A percentile compares a stretch with the other conserved stretches of the same genome.
These are phyloP conservation scores for Solanum rostratum DNA, from an alignment of 257 asterid genomes.

Conservation along the genomic window DNA sequence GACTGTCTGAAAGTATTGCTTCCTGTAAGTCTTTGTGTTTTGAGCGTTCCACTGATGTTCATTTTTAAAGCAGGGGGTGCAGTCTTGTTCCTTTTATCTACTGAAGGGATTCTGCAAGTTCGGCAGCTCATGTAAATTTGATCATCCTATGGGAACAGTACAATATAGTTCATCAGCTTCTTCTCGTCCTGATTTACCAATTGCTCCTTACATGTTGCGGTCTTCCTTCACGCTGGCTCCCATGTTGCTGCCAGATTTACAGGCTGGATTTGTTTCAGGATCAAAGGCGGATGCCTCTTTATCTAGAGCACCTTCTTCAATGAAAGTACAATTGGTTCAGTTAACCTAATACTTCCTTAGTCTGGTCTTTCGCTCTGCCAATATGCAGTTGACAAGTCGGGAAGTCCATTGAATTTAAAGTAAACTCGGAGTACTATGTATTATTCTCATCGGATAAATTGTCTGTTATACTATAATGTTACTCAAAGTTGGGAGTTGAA, in stretches of 20 bases:
- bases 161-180: slow-evolving; percentile 33
- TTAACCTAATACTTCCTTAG: slow-evolving; percentile 11
- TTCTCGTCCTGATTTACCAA: slow-evolving; percentile 52
- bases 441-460: background rate
- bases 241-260: slow-evolving; percentile 34
- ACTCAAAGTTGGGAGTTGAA: background rate
- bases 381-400: slow-evolving; percentile 8
- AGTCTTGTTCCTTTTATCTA: slow-evolving; percentile 74
- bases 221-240: slow-evolving; percentile 16
- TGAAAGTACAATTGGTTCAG: slow-evolving; percentile 18
- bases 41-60: background rate
- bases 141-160: slow-evolving; percentile 55
- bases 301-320: slow-evolving; percentile 13
- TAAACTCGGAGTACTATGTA: background rate
- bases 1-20: background rate
- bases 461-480: background rate
- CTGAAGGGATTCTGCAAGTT: slow-evolving; percentile 77
- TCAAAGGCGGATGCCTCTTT: slow-evolving; percentile 10
- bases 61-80: slow-evolving; percentile 48
- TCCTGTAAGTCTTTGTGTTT: background rate
- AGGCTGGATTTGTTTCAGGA: slow-evolving; percentile 34
- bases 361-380: slow-evolving; percentile 8
- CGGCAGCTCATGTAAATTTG: slow-evolving; percentile 71
- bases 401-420: background rate
- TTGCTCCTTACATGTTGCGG: slow-evolving; percentile 18